A percentile compares a stretch with the other conserved stretches of the same genome.
phyloP scores from a whole-genome alignment of 768 basidiomycete species.

The Termitomyces sp. region DNA sequence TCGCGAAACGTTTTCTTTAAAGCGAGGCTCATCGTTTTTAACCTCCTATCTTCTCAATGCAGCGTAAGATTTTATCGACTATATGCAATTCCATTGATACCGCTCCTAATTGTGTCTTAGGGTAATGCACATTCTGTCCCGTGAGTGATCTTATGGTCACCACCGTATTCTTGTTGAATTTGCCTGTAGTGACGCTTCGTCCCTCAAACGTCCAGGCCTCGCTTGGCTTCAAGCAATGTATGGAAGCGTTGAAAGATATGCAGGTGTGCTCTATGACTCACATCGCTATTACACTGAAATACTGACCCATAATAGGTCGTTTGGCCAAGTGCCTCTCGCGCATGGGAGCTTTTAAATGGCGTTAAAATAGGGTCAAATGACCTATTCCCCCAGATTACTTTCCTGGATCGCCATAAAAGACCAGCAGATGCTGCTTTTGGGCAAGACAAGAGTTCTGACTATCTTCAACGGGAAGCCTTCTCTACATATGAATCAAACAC shows the following conservation, averaged over 20 bases:
- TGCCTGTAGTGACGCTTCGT: slow-evolving; percentile 54
- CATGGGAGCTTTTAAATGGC: slow-evolving; percentile 62
- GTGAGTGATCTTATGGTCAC: slow-evolving; percentile 31
- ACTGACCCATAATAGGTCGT: slow-evolving; percentile 29
- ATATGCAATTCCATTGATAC: slow-evolving; percentile 7
- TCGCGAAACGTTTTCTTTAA: slow-evolving; percentile 55
- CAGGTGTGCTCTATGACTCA: slow-evolving; percentile 36
- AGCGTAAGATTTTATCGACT: slow-evolving; percentile 42
- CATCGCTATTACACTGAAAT: slow-evolving; percentile 2
- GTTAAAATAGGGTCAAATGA: slow-evolving; percentile 50
- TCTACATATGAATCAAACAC: slow-evolving; percentile 17
- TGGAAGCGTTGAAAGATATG: slow-evolving; percentile 61
- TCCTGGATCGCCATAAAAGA: slow-evolving; percentile 47
- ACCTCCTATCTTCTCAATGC: slow-evolving; percentile 67
- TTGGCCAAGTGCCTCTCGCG: slow-evolving; percentile 68
- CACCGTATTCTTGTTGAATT: slow-evolving; percentile 7
- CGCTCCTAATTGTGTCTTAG: slow-evolving; percentile 27
- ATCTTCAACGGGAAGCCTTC: slow-evolving; percentile 35
- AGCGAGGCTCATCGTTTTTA: slow-evolving; percentile 56
- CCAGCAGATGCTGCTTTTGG: slow-evolving; percentile 61
- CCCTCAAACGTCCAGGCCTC: slow-evolving; percentile 67
- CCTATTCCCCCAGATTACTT: slow-evolving; percentile 28
- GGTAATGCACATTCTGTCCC: slow-evolving; percentile 74
- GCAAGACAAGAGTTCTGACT: slow-evolving; percentile 42
- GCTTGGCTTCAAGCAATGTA: slow-evolving; percentile 57